Conservation (phyloP, 1,284 basidiomycete species). For the Ceratorhiza oryzae-sativae region DNA sequence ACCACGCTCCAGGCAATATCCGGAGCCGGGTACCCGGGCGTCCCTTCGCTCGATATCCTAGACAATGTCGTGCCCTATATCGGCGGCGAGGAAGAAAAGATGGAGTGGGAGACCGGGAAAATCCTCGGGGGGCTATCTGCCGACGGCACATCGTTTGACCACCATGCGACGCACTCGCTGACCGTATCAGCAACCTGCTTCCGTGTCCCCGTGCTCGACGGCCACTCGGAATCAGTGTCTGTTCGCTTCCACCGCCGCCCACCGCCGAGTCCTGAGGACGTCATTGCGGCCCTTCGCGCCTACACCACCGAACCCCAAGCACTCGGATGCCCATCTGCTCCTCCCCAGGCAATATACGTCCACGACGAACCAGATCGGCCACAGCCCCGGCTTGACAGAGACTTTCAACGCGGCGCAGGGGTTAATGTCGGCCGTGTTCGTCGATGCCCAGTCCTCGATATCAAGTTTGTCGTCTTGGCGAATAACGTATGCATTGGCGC, state of each 20-base stretch:
- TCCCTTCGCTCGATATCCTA: slow-evolving; percentile 88
- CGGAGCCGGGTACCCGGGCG: slow-evolving; percentile 96
- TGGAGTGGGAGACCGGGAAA: slow-evolving; percentile 98
- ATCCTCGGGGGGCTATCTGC: slow-evolving; percentile 85
- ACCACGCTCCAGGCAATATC: slow-evolving; percentile 99
- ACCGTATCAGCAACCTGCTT: slow-evolving; percentile 91
- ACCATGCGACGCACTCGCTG: slow-evolving; percentile 80
- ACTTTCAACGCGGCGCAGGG: slow-evolving; percentile 91
- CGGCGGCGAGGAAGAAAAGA: slow-evolving; percentile 92
- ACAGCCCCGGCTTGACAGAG: slow-evolving; percentile 91
- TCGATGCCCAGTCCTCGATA: slow-evolving; percentile 89
- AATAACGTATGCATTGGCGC: slow-evolving; percentile 98
- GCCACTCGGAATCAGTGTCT: slow-evolving; percentile 88
- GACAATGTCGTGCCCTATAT: slow-evolving; percentile 98
- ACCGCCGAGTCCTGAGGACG: slow-evolving; percentile 86
- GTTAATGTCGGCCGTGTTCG: slow-evolving; percentile 92
- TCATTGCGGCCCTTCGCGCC: slow-evolving; percentile 77
- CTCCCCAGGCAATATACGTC: slow-evolving; percentile 85
- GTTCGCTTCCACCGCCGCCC: slow-evolving; percentile 84
- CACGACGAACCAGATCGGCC: slow-evolving; percentile 94
- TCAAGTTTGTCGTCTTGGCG: slow-evolving; percentile 94
- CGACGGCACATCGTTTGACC: slow-evolving; percentile 74
- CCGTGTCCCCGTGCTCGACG: slow-evolving; percentile 92
- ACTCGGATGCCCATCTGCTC: slow-evolving; percentile 87
- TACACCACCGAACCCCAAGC: slow-evolving; percentile 83